Evolutionary conservation across 2,329 filamentous ascomycete species (phyloP), one percentile per base, ranked within the genome.

Genomic region (Cladosporium austrohemisphaericum): DNA sequence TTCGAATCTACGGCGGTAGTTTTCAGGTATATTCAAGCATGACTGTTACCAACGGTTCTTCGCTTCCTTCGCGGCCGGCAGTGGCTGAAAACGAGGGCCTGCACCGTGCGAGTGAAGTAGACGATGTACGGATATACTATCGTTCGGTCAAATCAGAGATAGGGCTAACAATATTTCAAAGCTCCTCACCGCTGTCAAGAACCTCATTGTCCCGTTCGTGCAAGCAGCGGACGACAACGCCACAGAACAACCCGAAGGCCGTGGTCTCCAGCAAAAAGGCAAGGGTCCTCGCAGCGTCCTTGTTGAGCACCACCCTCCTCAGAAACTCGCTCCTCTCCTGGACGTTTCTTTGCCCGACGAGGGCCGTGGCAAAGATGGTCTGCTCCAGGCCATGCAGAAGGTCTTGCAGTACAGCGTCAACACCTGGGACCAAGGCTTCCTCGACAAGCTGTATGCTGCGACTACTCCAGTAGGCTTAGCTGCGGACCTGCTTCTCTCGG

Each of bases 351-450:
- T 75, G 5, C 66, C 68, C 0, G 57, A 66, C 6, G 28, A 65
- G 31, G 62, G 65, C 13, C 57, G 62, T 2, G 71, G 73, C 19
- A 73, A 69, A 53, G 65, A 70, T 9, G 73, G 71, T 7, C 54
- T 76, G 10, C 32, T 76, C 13, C 49, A 62, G 2, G 50, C 81
- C 3, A 77, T 95, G 37, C 73, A 82, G 57, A 79, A 83, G 52
- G 76, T 96, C 16, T 75, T 97, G 33, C 77, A 80, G 55, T 90
- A 94, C 68, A 93, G 86, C 62, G 92, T 97, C 63, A 98, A 98
- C 71, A 96, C 92, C n/a, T 97, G 91, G 88, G 87, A 95, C 63
- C 91, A 95, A 69, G 92, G 92, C 9, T 98, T 97, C 69, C 71
- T 97, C 63, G 91, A 96, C 71, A 97, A 98, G 72, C 76, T 97